Evolutionary conservation across 495 filamentous ascomycete genomes (phyloP).

Genomic region (Oleoguttula mirabilis): DNA sequence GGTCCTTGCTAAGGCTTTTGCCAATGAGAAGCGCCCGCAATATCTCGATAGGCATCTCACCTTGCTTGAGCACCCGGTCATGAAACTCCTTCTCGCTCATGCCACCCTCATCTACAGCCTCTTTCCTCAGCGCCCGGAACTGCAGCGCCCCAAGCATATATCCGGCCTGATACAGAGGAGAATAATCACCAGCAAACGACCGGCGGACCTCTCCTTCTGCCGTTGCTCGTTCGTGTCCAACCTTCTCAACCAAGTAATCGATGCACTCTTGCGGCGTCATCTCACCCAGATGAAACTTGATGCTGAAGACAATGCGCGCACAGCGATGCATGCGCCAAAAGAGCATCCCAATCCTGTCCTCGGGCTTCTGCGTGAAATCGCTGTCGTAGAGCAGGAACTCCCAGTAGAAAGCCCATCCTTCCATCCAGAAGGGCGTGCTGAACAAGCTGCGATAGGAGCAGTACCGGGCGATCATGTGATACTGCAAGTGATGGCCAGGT

Average conservation of each 20-base stretch:
- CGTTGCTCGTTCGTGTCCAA: conserved; percentile 43
- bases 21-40: conserved; percentile 34
- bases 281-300: conserved; percentile 40
- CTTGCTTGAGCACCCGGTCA: conserved; percentile 34
- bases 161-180: conserved; percentile 41
- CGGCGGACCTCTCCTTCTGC: conserved; percentile 44
- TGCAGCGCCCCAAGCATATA: conserved; percentile 44
- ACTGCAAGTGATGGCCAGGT: conserved; percentile 42
- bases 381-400: conserved; percentile 37
- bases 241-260: conserved; percentile 29
- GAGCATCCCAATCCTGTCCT: conserved; percentile 38
- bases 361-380: conserved; percentile 29
- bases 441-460: conserved; percentile 37
- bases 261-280: conserved; percentile 38
- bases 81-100: conserved; percentile 40
- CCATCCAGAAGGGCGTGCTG: conserved; percentile 41
- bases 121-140: conserved; percentile 32
- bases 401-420: conserved; percentile 46
- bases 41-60: conserved; percentile 43
- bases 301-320: conserved; percentile 39
- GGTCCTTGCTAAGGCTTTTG: conserved; percentile 16
- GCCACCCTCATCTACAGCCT: conserved; percentile 21
- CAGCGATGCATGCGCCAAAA: conserved; percentile 44
- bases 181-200: conserved; percentile 26
- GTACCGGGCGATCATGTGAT: conserved; percentile 33